Percentiles rank a stretch among this genome's conserved stretches.
Conservation (phyloP, 768 basidiomycete genomes). For the Cubamyces lactineus region DNA sequence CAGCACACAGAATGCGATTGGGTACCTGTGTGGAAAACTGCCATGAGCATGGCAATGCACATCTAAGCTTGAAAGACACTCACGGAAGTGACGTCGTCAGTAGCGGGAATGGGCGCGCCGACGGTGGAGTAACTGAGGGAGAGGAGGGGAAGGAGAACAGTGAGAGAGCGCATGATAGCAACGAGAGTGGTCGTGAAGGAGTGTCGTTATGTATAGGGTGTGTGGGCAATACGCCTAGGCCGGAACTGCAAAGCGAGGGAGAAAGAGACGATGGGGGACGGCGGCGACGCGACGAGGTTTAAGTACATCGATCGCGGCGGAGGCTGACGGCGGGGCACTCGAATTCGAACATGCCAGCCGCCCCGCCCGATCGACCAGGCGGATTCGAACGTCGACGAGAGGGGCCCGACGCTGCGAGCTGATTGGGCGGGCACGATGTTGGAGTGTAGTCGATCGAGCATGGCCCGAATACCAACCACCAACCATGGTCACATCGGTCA, state of each 20-base stretch:
- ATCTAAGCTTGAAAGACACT: neutral
- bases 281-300: neutral
- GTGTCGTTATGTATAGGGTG: neutral
- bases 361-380: neutral
- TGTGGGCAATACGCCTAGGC: neutral
- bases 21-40: neutral
- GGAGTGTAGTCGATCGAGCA: too few relatives aligned
- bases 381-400: too few relatives aligned
- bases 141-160: constrained; percentile 19
- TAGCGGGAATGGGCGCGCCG: constrained; percentile 8
- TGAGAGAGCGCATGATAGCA: constrained; percentile 19
- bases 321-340: constrained; percentile 3
- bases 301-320: neutral
- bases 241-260: constrained; percentile 4
- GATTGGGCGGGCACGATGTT: too few relatives aligned
- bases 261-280: neutral
- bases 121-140: constrained; percentile 2
- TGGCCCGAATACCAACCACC: too few relatives aligned
- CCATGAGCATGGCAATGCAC: neutral
- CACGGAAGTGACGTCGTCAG: neutral
- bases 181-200: constrained; percentile 16
- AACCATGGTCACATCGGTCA: too few relatives aligned
- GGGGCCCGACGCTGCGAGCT: too few relatives aligned
- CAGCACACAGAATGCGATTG: neutral
- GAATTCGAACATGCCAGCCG: neutral